Conservation (phyloP, 2,329 filamentous ascomycete genomes). For the Arthroderma sp. region DNA sequence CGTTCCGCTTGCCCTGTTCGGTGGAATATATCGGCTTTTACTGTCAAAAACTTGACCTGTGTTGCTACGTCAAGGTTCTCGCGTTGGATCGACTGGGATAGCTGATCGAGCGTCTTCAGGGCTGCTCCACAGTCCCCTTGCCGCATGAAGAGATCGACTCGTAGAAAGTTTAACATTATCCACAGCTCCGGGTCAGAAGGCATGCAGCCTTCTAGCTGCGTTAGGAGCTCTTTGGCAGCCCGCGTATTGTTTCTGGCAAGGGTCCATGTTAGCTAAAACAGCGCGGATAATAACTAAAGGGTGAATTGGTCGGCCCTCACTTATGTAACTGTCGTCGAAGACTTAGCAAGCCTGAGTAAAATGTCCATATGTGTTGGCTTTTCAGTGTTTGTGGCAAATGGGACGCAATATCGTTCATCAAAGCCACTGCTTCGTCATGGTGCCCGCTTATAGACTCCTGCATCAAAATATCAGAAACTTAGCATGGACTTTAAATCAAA, state of each 20-base stretch:
- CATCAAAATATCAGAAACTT: background rate
- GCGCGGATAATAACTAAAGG: background rate
- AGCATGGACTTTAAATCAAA: background rate
- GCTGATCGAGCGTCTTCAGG: conserved; percentile 40
- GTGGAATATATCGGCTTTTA: conserved; percentile 59
- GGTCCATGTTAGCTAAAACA: conserved; percentile 12
- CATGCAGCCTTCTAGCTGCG: conserved; percentile 41
- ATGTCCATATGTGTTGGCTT: conserved; percentile 48
- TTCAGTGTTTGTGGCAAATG: conserved; percentile 60
- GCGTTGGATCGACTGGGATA: conserved; percentile 39
- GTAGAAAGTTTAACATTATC: conserved; percentile 45
- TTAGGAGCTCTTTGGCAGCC: conserved; percentile 44
- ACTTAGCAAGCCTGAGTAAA: conserved; percentile 31
- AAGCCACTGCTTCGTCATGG: conserved; percentile 54
- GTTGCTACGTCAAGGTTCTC: conserved; percentile 51
- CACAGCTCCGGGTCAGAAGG: conserved; percentile 46
- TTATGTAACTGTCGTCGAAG: conserved; percentile 30
- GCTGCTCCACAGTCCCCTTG: conserved; percentile 41
- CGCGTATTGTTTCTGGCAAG: conserved; percentile 40
- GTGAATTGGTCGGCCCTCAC: conserved; percentile 14
- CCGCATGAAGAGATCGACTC: conserved; percentile 47
- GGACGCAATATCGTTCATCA: conserved; percentile 47
- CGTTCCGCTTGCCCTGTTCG: conserved; percentile 56
- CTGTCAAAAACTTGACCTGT: conserved; percentile 56
- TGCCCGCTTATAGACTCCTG: conserved; percentile 48